Percentiles rank a stretch among this genome's conserved stretches.
Conservation (phyloP, 2,329 filamentous ascomycete species). For the Ceratocystiopsis sp. region DNA sequence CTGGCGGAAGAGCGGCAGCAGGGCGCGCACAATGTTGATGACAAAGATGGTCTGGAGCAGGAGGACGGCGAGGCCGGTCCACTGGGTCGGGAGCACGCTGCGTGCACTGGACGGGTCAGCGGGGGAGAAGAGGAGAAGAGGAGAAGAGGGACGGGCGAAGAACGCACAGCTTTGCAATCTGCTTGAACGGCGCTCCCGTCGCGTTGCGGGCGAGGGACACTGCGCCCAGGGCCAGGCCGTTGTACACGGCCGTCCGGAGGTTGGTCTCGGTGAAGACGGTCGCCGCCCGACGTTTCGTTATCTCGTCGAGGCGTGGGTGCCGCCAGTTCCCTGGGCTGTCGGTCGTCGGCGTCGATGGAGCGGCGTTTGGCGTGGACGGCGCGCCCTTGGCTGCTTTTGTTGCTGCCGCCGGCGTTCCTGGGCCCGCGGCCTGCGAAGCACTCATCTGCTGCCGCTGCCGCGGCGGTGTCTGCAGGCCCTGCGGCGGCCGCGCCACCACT, state of each 20-base stretch:
- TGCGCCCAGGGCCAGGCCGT: constrained; percentile 26
- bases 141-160: neutral
- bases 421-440: neutral
- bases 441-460: constrained; percentile 1
- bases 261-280: constrained; percentile 67
- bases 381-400: neutral
- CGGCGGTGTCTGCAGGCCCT: constrained; percentile 3
- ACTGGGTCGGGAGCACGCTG: no score
- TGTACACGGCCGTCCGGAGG: constrained; percentile 51
- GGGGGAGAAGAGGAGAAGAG: neutral
- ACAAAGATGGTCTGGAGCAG: constrained; percentile 39
- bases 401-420: neutral
- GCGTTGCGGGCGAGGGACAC: constrained; percentile 11
- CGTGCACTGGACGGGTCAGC: neutral
- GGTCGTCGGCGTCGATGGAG: constrained; percentile 11
- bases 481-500: neutral
- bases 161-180: constrained; percentile 23
- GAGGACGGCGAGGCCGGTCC: constrained; percentile 26
- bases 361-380: neutral
- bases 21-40: constrained; percentile 53
- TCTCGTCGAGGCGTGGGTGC: constrained; percentile 78
- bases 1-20: constrained; percentile 54
- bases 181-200: constrained; percentile 14
- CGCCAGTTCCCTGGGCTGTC: constrained; percentile 69
- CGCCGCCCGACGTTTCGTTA: constrained; percentile 62